Evolutionary conservation across 345 rosid species (phyloP).

Genomic region (rapeseed (Brassica napus)): Da-Ae NC_063434.1:29378001-29378500

Average conservation of each 20-base stretch:
- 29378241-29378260: not conserved
- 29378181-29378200: not conserved
- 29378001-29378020: too few relatives aligned
- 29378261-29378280: not conserved
- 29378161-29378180: constrained; percentile 1
- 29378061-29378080: not conserved
- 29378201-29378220: not conserved
- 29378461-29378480: not conserved
- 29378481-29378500: not conserved
- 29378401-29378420: too few relatives aligned
- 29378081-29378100: constrained; percentile 10
- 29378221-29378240: not conserved
- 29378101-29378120: not conserved
- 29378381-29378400: too few relatives aligned
- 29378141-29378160: not conserved
- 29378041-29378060: not conserved
- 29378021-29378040: not conserved
- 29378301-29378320: too few relatives aligned
- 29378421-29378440: constrained; percentile 7
- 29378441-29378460: not conserved
- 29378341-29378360: not conserved
- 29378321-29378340: too few relatives aligned
- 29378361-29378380: not conserved
- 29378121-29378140: not conserved
- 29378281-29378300: too few relatives aligned